A percentile compares a stretch with the other conserved stretches of the same genome.
Conservation (phyloP, 148 eudicot species). For the Chenopodium quinoa region DNA sequence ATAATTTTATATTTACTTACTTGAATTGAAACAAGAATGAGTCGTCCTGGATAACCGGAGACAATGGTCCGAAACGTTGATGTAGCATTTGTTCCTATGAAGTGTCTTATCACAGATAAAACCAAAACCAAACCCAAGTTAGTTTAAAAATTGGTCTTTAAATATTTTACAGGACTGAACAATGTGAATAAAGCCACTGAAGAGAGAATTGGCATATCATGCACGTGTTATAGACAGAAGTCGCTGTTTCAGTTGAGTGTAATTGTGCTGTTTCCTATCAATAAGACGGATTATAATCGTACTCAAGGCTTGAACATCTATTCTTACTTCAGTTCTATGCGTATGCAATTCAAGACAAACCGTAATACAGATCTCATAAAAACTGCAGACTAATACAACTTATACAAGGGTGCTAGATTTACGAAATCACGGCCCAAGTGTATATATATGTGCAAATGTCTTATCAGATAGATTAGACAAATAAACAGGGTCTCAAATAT, state of each 20-base stretch:
- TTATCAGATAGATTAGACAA: not conserved
- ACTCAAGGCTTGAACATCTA: not conserved
- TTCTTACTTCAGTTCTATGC: not conserved
- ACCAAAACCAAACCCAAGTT: constrained; percentile 1
- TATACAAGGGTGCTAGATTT: not conserved
- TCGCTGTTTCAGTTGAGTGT: not conserved
- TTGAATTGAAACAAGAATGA: constrained; percentile 79
- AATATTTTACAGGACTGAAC: not conserved
- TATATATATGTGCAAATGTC: not conserved
- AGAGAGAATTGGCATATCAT: not conserved
- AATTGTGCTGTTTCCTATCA: not conserved
- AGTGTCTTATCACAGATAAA: constrained; percentile 42
- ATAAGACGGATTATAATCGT: not conserved
- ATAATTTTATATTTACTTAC: constrained; percentile 28
- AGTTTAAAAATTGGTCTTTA: not conserved
- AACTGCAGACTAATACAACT: not conserved
- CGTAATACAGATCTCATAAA: not conserved
- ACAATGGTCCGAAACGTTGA: constrained; percentile 65
- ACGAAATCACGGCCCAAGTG: not conserved
- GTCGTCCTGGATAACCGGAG: constrained; percentile 68
- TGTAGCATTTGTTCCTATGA: constrained; percentile 83
- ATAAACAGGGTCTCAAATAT: not conserved
- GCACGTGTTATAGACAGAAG: not conserved
- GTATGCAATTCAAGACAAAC: not conserved
- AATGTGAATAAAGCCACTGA: not conserved